Base-by-base conservation (phyloP, 2,329 filamentous ascomycete species). In the Aureobasidium subglaciale region DNA sequence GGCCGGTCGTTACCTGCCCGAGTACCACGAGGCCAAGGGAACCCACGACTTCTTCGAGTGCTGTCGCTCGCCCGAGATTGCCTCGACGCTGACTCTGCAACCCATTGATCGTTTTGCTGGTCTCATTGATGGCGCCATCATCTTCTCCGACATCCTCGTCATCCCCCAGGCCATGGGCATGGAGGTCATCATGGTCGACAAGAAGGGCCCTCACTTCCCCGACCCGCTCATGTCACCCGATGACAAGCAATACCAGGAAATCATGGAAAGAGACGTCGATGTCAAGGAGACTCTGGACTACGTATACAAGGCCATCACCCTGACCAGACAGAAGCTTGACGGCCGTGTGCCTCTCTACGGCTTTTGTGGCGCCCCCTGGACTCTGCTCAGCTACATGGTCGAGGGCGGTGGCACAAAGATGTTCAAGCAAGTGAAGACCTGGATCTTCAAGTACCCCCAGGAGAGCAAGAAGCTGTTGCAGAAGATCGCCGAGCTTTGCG, bases 131-230 rank as follows among this genome's bases (percentile, higher is more conserved):
- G 92, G 90, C 25, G 91, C 93, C 58, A 99, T 99, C 67, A 99
- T 99, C 71, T 99, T 99, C 79, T 96, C 90, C 56, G 93, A 99
- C 70, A 99, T 99, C 62, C 83, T 99, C 34, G 93, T 99, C 42
- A 91, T 99, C 60, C 93, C 93, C 0, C 93, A 99, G 75, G 93
- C 93, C 29, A 88, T 99, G 83, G 93, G 93, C 1, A 99, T 99
- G 93, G 79, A 80, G n/a, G 93, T 99, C 25, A 88, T 97, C 71
- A 99, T 99, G 93, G 80, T 97, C 10, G 91, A 96, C 71, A 95
- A 93, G 75, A 95, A 96, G 72, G 93, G 93, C 0, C 93, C 93
- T 10, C 88, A 95, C 70, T 99, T 99, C 71, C 93, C 93, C 0
- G 76, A 87, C 43, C 93, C 93, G 13, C 78, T 99, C 58, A 78